Conservation (phyloP, 257 asterid genomes). For the Ligustrum vulgare region DNA sequence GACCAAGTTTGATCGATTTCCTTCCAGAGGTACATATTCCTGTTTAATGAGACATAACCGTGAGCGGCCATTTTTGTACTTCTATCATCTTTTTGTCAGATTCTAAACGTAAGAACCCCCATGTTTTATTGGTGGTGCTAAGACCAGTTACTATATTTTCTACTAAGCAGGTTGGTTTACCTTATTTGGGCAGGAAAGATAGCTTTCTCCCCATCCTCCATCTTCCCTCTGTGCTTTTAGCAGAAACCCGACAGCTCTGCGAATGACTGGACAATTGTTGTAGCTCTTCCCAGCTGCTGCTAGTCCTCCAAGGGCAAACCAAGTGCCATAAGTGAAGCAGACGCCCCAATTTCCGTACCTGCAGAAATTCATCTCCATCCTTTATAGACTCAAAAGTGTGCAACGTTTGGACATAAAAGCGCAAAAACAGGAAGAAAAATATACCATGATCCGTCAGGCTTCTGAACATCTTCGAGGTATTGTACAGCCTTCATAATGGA, state of each 20-base stretch:
- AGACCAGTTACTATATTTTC: background rate
- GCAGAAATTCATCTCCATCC: background rate
- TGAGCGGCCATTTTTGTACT: background rate
- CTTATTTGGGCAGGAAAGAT: constrained; percentile 71
- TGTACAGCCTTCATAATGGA: constrained; percentile 41
- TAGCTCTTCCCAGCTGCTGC: constrained; percentile 61
- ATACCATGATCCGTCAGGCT: constrained; percentile 84
- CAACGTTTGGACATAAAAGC: background rate
- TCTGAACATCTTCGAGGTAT: constrained; percentile 58
- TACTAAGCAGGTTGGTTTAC: constrained; percentile 29
- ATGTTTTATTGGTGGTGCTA: background rate
- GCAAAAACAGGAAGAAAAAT: background rate
- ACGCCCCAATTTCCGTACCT: constrained; percentile 89
- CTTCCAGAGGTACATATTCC: constrained; percentile 66
- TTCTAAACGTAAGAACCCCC: background rate
- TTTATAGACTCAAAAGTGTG: background rate
- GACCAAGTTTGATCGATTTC: constrained; percentile 60
- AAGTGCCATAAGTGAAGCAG: constrained; percentile 78
- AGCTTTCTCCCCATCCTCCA: constrained; percentile 98
- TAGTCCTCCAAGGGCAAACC: constrained; percentile 85
- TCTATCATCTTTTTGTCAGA: background rate
- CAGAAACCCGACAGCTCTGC: constrained; percentile 60
- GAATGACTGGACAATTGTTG: constrained; percentile 44
- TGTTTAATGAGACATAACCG: constrained; percentile 15
- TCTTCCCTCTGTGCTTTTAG: constrained; percentile 54